Evolutionary conservation across 176 grass and related monocot species (phyloP).

Genomic region (Carex scoparia): DNA sequence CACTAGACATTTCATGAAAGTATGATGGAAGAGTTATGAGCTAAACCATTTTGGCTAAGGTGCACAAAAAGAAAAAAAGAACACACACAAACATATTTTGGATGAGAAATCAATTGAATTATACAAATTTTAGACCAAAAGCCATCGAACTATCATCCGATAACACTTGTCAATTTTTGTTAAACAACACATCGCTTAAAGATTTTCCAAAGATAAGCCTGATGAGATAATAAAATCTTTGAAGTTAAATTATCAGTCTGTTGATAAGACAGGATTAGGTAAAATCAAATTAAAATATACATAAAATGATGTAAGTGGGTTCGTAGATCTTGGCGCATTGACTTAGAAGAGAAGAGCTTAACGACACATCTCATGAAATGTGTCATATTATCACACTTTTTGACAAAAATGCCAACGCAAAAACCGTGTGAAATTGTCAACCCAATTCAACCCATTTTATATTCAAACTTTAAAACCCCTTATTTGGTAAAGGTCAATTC

Average conservation of each 20-base stretch:
- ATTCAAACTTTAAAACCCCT: conserved; percentile 7
- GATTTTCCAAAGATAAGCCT: background rate
- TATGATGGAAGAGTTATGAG: background rate
- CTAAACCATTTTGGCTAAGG: background rate
- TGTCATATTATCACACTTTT: conserved; percentile 23
- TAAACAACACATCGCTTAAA: background rate
- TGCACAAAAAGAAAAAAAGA: background rate
- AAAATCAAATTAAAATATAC: background rate
- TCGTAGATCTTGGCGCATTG: background rate
- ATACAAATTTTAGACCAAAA: background rate
- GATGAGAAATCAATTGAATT: background rate
- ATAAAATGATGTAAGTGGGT: background rate
- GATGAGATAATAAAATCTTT: background rate
- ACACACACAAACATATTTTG: background rate
- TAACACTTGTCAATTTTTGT: background rate
- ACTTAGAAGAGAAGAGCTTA: background rate
- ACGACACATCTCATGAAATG: background rate
- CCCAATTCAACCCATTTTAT: conserved; percentile 17
- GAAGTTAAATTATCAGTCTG: background rate
- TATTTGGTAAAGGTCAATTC: conserved; percentile 27
- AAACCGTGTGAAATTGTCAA: conserved; percentile 19
- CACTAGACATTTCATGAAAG: background rate
- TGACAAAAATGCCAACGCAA: conserved; percentile 16
- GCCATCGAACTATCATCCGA: background rate
- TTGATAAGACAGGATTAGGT: conserved; percentile 9